A percentile compares a stretch with the other conserved stretches of the same genome.
These are phyloP conservation scores for Caryopteris hybrid DNA, from an alignment of 305 asterid genomes.

Conservation along the genomic window DNA sequence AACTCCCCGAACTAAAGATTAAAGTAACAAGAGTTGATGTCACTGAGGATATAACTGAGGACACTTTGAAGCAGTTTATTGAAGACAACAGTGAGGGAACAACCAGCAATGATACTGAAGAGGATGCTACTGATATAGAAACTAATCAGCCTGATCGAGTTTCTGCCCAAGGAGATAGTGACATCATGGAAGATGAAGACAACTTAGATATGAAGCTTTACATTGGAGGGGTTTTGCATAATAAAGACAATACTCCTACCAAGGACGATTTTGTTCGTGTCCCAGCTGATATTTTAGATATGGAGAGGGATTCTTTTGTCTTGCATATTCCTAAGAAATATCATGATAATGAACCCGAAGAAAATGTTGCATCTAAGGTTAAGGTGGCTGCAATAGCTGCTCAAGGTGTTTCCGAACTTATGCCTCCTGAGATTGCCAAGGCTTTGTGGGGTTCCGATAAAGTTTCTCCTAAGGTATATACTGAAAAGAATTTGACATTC, in stretches of 20 bases:
- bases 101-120: conserved; percentile 44
- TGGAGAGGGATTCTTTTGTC: conserved; percentile 83
- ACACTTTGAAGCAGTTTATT: conserved; percentile 52
- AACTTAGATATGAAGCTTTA: conserved; percentile 71
- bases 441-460: conserved; percentile 77
- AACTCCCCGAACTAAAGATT: conserved; percentile 83
- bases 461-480: conserved; percentile 69
- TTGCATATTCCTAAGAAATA: conserved; percentile 61
- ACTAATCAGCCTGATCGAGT: conserved; percentile 45
- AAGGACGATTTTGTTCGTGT: conserved; percentile 79
- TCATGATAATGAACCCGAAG: conserved; percentile 50
- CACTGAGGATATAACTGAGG: conserved; percentile 58
- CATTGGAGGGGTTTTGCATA: conserved; percentile 84
- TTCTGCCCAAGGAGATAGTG: conserved; percentile 46
- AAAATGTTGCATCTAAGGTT: conserved; percentile 44
- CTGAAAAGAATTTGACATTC: background rate
- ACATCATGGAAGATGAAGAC: conserved; percentile 45
- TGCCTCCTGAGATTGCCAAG: conserved; percentile 96
- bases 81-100: conserved; percentile 57
- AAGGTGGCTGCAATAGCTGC: conserved; percentile 62
- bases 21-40: conserved; percentile 65
- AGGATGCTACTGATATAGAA: conserved; percentile 48
- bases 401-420: conserved; percentile 74
- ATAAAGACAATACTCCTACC: conserved; percentile 58
- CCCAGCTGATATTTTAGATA: conserved; percentile 66